A percentile compares a stretch with the other conserved stretches of the same genome.
These are phyloP conservation scores for Monosporozyma unispora DNA, from an alignment of 805 yeast genomes.

Conservation along the genomic window DNA sequence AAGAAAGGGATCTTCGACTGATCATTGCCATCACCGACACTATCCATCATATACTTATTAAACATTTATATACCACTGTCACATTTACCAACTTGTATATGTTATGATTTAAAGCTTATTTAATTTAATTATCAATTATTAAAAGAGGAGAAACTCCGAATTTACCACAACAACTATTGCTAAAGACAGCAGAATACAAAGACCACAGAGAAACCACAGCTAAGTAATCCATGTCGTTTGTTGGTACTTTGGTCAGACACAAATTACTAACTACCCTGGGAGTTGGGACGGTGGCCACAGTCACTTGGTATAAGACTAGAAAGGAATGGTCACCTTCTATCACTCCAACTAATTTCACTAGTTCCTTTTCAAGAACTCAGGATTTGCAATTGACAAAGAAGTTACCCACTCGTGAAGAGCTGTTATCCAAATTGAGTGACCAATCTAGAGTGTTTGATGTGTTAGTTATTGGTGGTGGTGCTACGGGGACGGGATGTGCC, in stretches of 20 bases:
- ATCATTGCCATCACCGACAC: no score
- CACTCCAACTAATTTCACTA: background rate
- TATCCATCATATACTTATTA: background rate
- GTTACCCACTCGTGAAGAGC: slow-evolving; percentile 44
- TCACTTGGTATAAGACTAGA: background rate
- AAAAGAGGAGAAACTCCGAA: background rate
- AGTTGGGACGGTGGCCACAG: background rate
- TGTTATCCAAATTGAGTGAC: slow-evolving; percentile 37
- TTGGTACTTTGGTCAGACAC: background rate
- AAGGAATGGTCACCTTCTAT: background rate
- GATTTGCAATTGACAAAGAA: background rate
- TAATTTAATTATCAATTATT: background rate
- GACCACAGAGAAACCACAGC: no score
- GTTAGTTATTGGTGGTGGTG: slow-evolving; percentile 92
- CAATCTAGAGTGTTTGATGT: slow-evolving; percentile 56
- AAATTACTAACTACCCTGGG: background rate
- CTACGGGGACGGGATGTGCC: slow-evolving; percentile 90
- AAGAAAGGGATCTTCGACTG: slow-evolving; percentile 22
- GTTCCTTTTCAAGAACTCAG: background rate
- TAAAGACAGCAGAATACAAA: no score
- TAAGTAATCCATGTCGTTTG: background rate
- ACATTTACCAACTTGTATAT: background rate
- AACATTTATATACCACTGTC: background rate
- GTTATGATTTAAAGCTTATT: background rate
- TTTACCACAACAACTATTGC: background rate